Evolutionary conservation across 257 asterid species (phyloP).

Genomic region (Fraxinus quadrangulata): DNA sequence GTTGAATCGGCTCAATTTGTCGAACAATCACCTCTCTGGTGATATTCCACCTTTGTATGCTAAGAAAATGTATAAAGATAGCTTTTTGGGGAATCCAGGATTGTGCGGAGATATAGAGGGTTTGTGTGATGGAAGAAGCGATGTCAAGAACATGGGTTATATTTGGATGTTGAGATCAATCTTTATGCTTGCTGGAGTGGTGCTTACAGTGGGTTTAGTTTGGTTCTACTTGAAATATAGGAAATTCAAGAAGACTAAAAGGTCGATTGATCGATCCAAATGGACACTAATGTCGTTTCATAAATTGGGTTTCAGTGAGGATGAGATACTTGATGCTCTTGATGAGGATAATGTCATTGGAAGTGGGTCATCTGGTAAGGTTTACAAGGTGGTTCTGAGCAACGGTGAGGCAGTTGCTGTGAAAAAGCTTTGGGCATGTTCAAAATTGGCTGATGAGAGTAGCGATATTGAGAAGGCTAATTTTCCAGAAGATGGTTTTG

Average conservation of each 20-base stretch:
- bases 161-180: conserved; percentile 67
- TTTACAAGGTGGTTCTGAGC: conserved; percentile 88
- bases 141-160: conserved; percentile 43
- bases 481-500: conserved; percentile 53
- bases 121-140: conserved; percentile 57
- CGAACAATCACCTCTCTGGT: conserved; percentile 80
- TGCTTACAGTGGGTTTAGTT: conserved; percentile 55
- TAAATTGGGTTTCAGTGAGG: conserved; percentile 78
- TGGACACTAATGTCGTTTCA: conserved; percentile 98
- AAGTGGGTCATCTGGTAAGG: conserved; percentile 89
- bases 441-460: conserved; percentile 52
- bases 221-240: conserved; percentile 76
- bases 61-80: conserved; percentile 69
- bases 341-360: conserved; percentile 97
- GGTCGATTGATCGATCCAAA: conserved; percentile 63
- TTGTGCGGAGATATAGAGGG: conserved; percentile 84
- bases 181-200: conserved; percentile 61
- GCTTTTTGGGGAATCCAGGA: conserved; percentile 86
- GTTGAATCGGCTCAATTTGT: conserved; percentile 80
- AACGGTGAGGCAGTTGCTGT: conserved; percentile 83
- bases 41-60: conserved; percentile 76
- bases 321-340: conserved; percentile 73
- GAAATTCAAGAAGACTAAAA: conserved; percentile 48
- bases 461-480: conserved; percentile 69
- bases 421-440: conserved; percentile 71